Conservation (phyloP, 805 yeast species). For the Teunomyces kruisii region DNA sequence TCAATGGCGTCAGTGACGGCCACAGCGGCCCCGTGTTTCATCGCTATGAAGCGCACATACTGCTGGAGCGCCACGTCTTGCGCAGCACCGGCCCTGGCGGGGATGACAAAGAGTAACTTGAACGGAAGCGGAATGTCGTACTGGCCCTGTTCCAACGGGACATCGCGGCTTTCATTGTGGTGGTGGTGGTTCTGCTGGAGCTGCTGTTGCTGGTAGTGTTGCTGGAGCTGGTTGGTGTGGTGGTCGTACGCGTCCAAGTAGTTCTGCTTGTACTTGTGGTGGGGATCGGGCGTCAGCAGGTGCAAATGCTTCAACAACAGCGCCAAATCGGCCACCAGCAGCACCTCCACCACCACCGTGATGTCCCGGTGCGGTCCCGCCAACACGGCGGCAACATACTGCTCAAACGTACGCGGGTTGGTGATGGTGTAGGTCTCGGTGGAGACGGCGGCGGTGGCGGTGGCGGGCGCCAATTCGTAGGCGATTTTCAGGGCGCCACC, state of each 20-base stretch:
- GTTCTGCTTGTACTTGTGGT: not conserved
- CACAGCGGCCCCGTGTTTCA: constrained; percentile 30
- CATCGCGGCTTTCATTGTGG: constrained; percentile 5
- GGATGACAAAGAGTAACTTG: constrained; percentile 17
- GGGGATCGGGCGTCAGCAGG: not conserved
- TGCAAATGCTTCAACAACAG: constrained; percentile 11
- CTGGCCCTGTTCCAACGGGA: constrained; percentile 18
- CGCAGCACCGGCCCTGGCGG: constrained; percentile 7
- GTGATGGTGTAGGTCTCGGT: constrained; percentile 17
- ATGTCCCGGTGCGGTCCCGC: not conserved
- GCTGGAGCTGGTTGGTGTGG: constrained; percentile 1
- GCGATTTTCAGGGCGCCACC: constrained; percentile 12
- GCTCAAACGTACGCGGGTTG: constrained; percentile 12
- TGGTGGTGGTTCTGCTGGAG: too few relatives aligned
- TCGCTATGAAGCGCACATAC: constrained; percentile 29
- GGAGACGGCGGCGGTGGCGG: not conserved
- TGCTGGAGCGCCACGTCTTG: constrained; percentile 31
- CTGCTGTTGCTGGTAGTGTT: too few relatives aligned
- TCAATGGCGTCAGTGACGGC: constrained; percentile 7
- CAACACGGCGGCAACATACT: constrained; percentile 10
- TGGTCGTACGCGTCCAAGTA: not conserved
- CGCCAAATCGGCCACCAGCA: constrained; percentile 11
- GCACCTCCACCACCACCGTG: constrained; percentile 10
- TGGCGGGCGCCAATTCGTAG: constrained; percentile 6
- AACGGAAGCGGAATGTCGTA: constrained; percentile 23